Conservation (phyloP, 768 basidiomycete genomes). For the Phaffia tasmanica region DNA sequence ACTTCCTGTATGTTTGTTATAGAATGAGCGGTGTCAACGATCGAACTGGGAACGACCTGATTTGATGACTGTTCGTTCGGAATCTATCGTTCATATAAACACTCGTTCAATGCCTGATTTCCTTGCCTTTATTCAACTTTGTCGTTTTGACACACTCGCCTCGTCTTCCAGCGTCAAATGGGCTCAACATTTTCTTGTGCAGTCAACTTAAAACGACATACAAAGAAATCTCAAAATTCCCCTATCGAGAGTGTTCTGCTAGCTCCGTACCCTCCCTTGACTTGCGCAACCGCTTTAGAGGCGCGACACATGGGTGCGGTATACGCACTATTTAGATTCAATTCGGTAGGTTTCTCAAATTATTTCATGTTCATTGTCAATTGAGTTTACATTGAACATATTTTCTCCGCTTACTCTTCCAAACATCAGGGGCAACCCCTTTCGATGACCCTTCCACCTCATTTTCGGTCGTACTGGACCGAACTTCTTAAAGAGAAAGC, state of each 20-base stretch:
- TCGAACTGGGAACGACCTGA: conserved; percentile 18
- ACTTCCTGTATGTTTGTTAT: neutral
- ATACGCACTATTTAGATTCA: conserved; percentile 73
- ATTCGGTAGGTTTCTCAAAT: conserved; percentile 27
- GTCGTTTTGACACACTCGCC: no score
- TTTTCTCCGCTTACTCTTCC: neutral
- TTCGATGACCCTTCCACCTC: conserved; percentile 57
- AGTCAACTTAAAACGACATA: conserved; percentile 55
- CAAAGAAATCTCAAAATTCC: conserved; percentile 53
- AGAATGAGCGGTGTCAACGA: conserved; percentile 21
- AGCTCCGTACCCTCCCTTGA: conserved; percentile 60
- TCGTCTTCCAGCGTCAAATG: conserved; percentile 4
- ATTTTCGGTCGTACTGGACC: conserved; percentile 80
- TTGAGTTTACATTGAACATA: conserved; percentile 25
- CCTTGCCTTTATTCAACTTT: no score
- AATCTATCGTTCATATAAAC: no score
- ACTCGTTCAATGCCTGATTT: no score
- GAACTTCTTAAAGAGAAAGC: conserved; percentile 61
- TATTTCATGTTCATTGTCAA: conserved; percentile 4
- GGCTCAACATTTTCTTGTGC: conserved; percentile 45
- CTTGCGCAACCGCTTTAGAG: conserved; percentile 57
- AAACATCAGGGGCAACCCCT: conserved; percentile 36
- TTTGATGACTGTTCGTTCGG: no score
- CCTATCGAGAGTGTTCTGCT: conserved; percentile 59
- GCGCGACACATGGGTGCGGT: conserved; percentile 86